These are phyloP conservation scores for Phallus indusiatus DNA, from an alignment of 768 basidiomycete genomes.

Conservation along the genomic window DNA sequence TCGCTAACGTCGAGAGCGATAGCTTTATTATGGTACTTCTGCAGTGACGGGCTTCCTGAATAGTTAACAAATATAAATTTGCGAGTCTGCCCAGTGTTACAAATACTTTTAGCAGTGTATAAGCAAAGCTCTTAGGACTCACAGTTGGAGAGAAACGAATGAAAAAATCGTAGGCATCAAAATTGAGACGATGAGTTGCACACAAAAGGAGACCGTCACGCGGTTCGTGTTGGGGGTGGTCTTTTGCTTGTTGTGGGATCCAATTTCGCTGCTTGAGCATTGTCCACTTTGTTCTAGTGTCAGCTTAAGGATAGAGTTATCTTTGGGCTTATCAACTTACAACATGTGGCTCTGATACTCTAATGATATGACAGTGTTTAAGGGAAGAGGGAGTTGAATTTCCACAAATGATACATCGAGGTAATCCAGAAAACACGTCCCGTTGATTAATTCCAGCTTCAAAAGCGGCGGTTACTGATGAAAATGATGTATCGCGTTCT, in stretches of 20 bases:
- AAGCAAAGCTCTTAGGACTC: background rate
- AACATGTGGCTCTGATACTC: background rate
- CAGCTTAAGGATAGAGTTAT: background rate
- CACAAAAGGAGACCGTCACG: background rate
- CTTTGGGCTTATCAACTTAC: background rate
- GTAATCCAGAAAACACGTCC: background rate
- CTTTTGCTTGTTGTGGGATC: background rate
- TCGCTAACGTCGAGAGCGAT: conserved; percentile 24
- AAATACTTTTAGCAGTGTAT: background rate
- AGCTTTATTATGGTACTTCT: conserved; percentile 24
- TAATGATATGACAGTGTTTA: background rate
- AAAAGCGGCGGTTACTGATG: background rate
- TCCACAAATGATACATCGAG: background rate
- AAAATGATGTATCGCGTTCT: background rate
- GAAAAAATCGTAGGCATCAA: background rate
- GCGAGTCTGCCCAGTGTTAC: conserved; percentile 7
- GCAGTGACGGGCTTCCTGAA: conserved; percentile 11
- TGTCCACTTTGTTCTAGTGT: background rate
- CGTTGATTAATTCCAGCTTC: background rate
- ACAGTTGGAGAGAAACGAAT: background rate
- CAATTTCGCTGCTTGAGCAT: background rate
- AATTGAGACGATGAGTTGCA: background rate
- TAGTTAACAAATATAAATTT: conserved; percentile 26
- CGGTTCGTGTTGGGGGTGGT: background rate
- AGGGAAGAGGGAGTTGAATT: background rate